Base-by-base conservation (phyloP, 2,329 filamentous ascomycete species). In the Nemania abortiva region DNA sequence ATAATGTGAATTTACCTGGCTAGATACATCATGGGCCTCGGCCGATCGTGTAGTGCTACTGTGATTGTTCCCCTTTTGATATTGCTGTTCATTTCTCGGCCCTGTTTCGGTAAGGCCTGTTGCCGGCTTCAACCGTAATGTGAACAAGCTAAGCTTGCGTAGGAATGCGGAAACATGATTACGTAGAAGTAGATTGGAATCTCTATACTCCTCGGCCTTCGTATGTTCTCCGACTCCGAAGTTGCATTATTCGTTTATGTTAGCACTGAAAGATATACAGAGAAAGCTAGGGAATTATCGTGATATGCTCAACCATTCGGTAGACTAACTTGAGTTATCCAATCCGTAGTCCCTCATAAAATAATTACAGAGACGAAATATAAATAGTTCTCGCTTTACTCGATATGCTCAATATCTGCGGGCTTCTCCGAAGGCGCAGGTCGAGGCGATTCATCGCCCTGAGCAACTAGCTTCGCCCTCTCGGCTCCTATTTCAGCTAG, bases 401-500 rank as follows among this genome's bases (percentile, higher is more conserved):
- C 67, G 11, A 65, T 45, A 10, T 68, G 67, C 20, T 71, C 67
- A 34, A 70, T 47, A 54, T 70, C 68, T 24, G 56, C n/a, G 20
- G 60, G 39, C 18, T 72, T 72, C 61, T 70, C 68, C 20, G 54
- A 65, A 2, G 27, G 22, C 34, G 18, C 10, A 7, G 24, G 18
- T 24, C 6, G 13, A 34, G 54, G 34, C 47, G 24, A 61, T n/a
- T 71, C 66, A 7, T 52, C 62, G 18, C 37, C 47, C 9, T 56
- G 42, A 20, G 22, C 3, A 42, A 55, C 47, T 18, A 62, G 22
- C 42, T 71, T 70, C 3, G 64, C 72, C 29, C 57, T 68, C 29
- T 63, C 50, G 13, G 59, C 66, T 37, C 68, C 68, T 57, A 73
- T 72, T 3, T 72, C 66, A 18, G 66, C 39, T 20, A 71, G 53